Percentiles rank a stretch among this genome's conserved stretches.
These are phyloP conservation scores for Hibiscus tridactylites DNA, from an alignment of 345 rosid genomes.

Conservation along the genomic window DNA sequence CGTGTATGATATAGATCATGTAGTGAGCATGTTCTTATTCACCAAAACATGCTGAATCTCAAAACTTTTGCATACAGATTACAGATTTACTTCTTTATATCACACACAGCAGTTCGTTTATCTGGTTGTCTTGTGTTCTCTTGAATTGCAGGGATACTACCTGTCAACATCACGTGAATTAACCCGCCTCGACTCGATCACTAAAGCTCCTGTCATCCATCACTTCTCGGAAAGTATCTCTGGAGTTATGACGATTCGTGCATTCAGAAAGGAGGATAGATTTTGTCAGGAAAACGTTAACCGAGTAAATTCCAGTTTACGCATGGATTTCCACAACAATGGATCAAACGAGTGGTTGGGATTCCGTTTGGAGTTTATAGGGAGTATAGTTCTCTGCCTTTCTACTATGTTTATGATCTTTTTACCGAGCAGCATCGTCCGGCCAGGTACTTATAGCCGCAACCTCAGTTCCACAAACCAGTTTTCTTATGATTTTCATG, in stretches of 20 bases:
- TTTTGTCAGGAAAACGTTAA: conserved; percentile 64
- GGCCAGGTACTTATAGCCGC: conserved; percentile 56
- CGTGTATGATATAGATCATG: not conserved
- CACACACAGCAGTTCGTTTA: not conserved
- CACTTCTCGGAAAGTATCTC: conserved; percentile 93
- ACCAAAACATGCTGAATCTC: not conserved
- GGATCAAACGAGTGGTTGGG: conserved; percentile 94
- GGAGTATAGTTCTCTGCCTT: conserved; percentile 67
- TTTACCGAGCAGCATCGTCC: conserved; percentile 68
- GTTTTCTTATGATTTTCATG: not conserved
- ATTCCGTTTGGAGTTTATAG: conserved; percentile 71
- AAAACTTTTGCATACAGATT: not conserved
- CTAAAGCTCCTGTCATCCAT: conserved; percentile 91
- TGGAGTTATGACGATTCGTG: conserved; percentile 77
- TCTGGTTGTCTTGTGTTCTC: not conserved
- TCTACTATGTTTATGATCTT: conserved; percentile 71
- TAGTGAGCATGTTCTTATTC: not conserved
- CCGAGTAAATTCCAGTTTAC: conserved; percentile 61
- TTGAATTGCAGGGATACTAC: conserved; percentile 53
- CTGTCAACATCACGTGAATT: conserved; percentile 80
- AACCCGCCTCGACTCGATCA: conserved; percentile 88
- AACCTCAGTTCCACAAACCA: not conserved
- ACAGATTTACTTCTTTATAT: not conserved
- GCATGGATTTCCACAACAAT: conserved; percentile 87
- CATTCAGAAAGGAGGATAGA: conserved; percentile 49